Percentiles rank a stretch among this genome's conserved stretches.
phyloP scores from a whole-genome alignment of 441 rosid genomes.

The Jatropha podagrica region DNA sequence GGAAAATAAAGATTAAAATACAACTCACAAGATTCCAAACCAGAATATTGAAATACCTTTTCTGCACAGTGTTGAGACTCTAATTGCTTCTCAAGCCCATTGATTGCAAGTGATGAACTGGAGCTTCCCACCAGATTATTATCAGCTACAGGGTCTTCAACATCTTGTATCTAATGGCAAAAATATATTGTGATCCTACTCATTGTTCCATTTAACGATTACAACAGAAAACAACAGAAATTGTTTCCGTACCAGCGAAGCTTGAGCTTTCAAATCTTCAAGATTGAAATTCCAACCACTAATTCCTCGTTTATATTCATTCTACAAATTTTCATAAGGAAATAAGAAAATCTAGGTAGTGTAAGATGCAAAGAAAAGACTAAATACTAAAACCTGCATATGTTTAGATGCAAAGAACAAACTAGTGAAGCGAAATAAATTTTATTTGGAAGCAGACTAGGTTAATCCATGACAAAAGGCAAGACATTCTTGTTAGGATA shows the following conservation, averaged over 20 bases:
- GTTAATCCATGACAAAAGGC: background rate
- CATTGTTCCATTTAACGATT: slow-evolving; percentile 1
- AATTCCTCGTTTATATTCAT: slow-evolving; percentile 94
- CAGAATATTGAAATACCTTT: slow-evolving; percentile 37
- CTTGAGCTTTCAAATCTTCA: slow-evolving; percentile 95
- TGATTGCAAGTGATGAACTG: slow-evolving; percentile 48
- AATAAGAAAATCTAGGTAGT: background rate
- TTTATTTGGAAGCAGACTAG: background rate
- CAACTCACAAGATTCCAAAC: slow-evolving; percentile 10
- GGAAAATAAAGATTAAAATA: slow-evolving; percentile 11
- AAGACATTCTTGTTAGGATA: background rate
- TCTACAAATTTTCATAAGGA: slow-evolving; percentile 49
- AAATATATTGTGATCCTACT: slow-evolving; percentile 10
- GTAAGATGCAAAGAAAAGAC: background rate
- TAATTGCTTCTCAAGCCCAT: slow-evolving; percentile 50
- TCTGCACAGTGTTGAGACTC: slow-evolving; percentile 41
- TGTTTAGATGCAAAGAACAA: background rate
- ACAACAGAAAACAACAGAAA: slow-evolving; percentile 6
- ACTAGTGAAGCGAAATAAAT: background rate
- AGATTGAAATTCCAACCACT: slow-evolving; percentile 98
- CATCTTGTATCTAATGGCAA: slow-evolving; percentile 71
- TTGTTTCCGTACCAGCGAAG: slow-evolving; percentile 70
- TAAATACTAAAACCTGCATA: background rate
- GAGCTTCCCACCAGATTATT: slow-evolving; percentile 51
- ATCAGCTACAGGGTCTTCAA: slow-evolving; percentile 56